Conservation (phyloP, 2,329 filamentous ascomycete genomes). For the Trichoderma sp. region DNA sequence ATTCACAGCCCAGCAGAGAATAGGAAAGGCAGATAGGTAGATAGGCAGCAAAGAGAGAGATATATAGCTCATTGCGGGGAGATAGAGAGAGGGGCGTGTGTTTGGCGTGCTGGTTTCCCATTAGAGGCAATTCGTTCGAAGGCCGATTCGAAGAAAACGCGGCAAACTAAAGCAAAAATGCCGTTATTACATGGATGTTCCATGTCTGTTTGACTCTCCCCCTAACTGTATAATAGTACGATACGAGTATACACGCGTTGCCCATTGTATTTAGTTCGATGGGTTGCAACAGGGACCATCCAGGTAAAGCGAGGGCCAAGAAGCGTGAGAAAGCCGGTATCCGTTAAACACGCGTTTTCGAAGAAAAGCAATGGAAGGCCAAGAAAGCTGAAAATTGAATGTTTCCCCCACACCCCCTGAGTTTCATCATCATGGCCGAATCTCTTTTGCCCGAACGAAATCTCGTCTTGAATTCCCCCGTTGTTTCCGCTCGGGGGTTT, state of each 20-base stretch:
- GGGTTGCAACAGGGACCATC: neutral
- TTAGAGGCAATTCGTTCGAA: constrained; percentile 10
- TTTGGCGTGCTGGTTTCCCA: neutral
- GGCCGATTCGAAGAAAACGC: neutral
- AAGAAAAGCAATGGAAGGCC: neutral
- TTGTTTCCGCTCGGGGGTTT: neutral
- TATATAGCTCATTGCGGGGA: neutral
- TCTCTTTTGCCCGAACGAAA: neutral
- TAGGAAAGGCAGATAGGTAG: no score
- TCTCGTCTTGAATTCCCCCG: neutral
- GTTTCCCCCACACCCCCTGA: neutral
- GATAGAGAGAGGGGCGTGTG: neutral
- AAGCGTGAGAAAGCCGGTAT: neutral
- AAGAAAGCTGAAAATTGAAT: neutral
- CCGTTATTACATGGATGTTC: neutral
- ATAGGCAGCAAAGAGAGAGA: neutral
- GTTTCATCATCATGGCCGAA: neutral
- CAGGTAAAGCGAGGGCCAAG: neutral
- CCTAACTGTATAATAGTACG: no score
- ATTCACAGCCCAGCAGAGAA: no score
- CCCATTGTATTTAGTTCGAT: neutral
- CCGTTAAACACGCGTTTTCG: neutral
- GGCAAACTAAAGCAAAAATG: neutral
- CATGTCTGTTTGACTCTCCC: neutral
- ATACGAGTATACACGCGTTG: neutral